Evolutionary conservation across 176 grass and related monocot species (phyloP).

Genomic region (Puccinellia tenuiflora): DNA sequence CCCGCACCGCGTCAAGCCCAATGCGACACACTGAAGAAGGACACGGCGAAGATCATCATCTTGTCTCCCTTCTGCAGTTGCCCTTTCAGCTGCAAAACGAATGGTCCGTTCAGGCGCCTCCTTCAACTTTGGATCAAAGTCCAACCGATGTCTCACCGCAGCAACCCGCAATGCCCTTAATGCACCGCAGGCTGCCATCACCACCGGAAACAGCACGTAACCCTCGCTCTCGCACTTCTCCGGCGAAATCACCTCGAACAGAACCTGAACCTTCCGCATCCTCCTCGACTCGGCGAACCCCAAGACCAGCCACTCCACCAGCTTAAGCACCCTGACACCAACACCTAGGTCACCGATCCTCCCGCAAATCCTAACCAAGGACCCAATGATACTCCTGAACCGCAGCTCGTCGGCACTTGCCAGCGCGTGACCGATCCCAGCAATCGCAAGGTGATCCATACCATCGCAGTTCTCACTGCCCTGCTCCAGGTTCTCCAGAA

Average conservation of each 20-base stretch:
- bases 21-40: conserved; percentile 60
- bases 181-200: conserved; percentile 55
- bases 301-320: conserved; percentile 72
- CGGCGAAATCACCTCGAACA: conserved; percentile 31
- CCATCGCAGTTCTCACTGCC: background rate
- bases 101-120: conserved; percentile 54
- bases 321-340: conserved; percentile 56
- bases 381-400: conserved; percentile 23
- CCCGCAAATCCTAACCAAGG: conserved; percentile 48
- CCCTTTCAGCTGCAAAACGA: conserved; percentile 38
- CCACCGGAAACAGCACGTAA: conserved; percentile 35
- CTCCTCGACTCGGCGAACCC: conserved; percentile 45
- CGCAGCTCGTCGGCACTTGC: conserved; percentile 25
- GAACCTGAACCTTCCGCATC: conserved; percentile 47
- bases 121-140: conserved; percentile 52
- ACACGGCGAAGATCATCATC: conserved; percentile 5
- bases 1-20: conserved; percentile 62
- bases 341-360: background rate
- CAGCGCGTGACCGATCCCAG: conserved; percentile 60
- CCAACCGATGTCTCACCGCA: conserved; percentile 45
- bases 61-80: conserved; percentile 17
- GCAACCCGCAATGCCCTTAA: conserved; percentile 48
- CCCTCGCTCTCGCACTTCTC: conserved; percentile 27
- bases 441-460: conserved; percentile 35
- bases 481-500: conserved; percentile 25